Evolutionary conservation across 148 eudicot genomes (phyloP).

Genomic region (Beta vulgaris): DNA sequence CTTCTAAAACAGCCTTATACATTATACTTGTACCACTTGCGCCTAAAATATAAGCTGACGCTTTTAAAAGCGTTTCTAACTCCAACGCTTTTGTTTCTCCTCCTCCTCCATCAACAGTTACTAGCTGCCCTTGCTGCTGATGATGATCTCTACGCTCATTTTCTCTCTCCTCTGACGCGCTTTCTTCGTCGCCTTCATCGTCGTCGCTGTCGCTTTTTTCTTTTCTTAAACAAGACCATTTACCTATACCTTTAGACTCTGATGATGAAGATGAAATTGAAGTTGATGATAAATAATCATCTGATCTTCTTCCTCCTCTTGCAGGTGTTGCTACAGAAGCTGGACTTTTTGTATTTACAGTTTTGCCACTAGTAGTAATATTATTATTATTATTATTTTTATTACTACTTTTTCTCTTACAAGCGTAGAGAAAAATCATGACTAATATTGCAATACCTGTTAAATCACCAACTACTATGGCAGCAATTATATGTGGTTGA

Average conservation of each 20-base stretch:
- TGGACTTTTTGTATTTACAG: background rate
- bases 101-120: conserved; percentile 48
- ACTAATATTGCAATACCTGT: conserved; percentile 50
- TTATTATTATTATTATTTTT: background rate
- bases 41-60: conserved; percentile 86
- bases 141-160: conserved; percentile 9
- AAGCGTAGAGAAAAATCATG: conserved; percentile 39
- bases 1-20: conserved; percentile 89
- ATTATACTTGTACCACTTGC: conserved; percentile 83
- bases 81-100: conserved; percentile 50
- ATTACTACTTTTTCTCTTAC: conserved; percentile 28
- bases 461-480: conserved; percentile 65
- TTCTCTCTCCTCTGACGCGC: conserved; percentile 14
- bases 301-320: conserved; percentile 15
- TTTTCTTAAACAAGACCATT: conserved; percentile 63
- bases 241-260: conserved; percentile 52
- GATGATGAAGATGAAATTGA: conserved; percentile 36
- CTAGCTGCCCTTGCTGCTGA: conserved; percentile 47
- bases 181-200: conserved; percentile 29
- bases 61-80: conserved; percentile 76
- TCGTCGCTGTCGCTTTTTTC: conserved; percentile 36
- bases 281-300: conserved; percentile 39
- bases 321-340: background rate
- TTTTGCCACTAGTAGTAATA: background rate
- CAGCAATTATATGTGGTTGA: conserved; percentile 47